phyloP scores from a whole-genome alignment of 495 filamentous ascomycete genomes.

The Parachaetomium inaequale region DNA sequence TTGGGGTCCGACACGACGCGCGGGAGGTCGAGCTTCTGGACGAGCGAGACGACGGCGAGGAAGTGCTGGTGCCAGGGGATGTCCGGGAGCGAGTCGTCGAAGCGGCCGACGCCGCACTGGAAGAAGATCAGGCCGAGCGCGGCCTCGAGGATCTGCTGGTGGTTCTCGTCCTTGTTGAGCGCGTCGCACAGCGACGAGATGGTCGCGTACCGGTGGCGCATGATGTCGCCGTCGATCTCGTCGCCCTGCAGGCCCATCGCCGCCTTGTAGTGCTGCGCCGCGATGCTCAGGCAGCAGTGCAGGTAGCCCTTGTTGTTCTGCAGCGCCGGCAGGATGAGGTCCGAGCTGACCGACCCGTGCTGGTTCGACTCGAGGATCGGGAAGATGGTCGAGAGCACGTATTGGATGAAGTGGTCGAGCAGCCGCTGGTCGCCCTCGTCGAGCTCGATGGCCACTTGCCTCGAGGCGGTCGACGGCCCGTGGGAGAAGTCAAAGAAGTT shows the following conservation, averaged over 20 bases:
- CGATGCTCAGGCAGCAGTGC: conserved; percentile 92
- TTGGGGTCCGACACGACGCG: conserved; percentile 54
- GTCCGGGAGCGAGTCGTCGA: conserved; percentile 83
- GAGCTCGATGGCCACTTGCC: conserved; percentile 74
- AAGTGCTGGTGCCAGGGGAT: conserved; percentile 98
- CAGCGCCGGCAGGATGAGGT: conserved; percentile 78
- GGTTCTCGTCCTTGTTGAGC: conserved; percentile 71
- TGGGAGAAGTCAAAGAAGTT: conserved; percentile 75
- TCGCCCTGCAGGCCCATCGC: conserved; percentile 59
- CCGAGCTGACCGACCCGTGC: conserved; percentile 68
- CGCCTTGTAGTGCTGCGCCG: conserved; percentile 91
- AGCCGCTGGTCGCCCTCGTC: conserved; percentile 82
- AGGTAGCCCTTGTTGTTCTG: conserved; percentile 90
- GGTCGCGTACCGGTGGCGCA: conserved; percentile 86
- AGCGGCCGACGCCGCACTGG: conserved; percentile 84
- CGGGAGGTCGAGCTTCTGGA: conserved; percentile 79
- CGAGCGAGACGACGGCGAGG: conserved; percentile 78
- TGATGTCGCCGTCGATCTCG: conserved; percentile 87
- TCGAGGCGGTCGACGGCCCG: conserved; percentile 49
- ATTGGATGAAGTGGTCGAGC: conserved; percentile 87
- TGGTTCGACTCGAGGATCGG: conserved; percentile 87
- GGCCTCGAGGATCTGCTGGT: conserved; percentile 86
- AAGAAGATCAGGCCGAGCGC: conserved; percentile 97
- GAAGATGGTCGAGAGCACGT: conserved; percentile 83
- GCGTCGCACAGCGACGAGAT: conserved; percentile 84